Evolutionary conservation across 768 basidiomycete genomes (phyloP), one percentile per base, ranked within the genome.

Genomic region (Dioszegia crocea): DNA sequence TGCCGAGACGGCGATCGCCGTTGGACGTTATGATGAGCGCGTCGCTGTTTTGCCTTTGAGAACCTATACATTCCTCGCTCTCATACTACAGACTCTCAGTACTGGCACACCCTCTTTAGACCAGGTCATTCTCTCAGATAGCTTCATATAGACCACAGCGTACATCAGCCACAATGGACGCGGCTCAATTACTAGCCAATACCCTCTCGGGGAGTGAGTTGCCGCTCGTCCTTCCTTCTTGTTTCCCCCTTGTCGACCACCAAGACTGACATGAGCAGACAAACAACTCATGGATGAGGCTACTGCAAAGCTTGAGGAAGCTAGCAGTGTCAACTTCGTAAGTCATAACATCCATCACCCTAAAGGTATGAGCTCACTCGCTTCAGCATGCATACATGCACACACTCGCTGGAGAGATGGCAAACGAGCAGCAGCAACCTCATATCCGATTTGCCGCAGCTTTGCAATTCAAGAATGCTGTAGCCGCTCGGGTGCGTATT

Each of bases 361-460:
- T 16, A 27, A 38, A 31, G 19, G 62, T 43, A 56, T 56, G 31
- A 56, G 48, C 14, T 26, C 59, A 30, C 4, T 60, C 40, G n/a
- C n/a, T 17, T n/a, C 27, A 94, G 92, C 88, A 89, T 61, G 86
- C 85, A 67, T 99, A 98, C 81, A 88, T 97, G 85, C 76, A 86
- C 74, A 91, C 89, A 83, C 86, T 99, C 62, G 87, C 89, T 17
- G 79, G 84, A 17, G 89, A 91, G 64, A 84, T 99, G 46, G 84
- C 86, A 27, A 87, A 91, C 66, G 90, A 92, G 75, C 79, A 63
- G 43, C 83, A 83, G 5, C 80, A 83, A 14, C 70, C 85, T 31
- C 86, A 91, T 76, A 84, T 93, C 52, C 83, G 96, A 66, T 94
- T 89, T 73, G 92, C 94, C n/a, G 93, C 96, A 23, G 92, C 91